phyloP scores from a whole-genome alignment of 2,329 filamentous ascomycete species.

The Trichoderma endophyticum region DNA sequence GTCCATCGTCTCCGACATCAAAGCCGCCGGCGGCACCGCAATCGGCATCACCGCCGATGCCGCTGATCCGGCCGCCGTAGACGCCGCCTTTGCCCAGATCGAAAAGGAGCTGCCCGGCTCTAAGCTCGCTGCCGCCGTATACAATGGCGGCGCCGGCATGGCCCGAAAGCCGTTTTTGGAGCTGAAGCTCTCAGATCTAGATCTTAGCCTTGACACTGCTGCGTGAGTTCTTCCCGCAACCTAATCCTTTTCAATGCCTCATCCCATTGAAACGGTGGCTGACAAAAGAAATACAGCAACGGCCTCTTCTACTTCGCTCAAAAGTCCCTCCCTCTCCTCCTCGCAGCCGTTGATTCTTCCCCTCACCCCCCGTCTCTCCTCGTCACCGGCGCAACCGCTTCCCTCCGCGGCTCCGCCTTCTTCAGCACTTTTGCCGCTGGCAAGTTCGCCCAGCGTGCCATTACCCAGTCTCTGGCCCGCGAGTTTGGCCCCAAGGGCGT shows the following conservation, averaged over 20 bases:
- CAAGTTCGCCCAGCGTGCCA: constrained; percentile 74
- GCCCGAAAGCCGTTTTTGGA: constrained; percentile 58
- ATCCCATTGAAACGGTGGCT: neutral
- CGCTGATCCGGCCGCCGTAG: constrained; percentile 45
- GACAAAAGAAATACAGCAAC: constrained; percentile 37
- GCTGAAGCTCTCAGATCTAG: constrained; percentile 47
- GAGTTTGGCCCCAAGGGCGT: constrained; percentile 84
- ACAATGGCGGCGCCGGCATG: constrained; percentile 60
- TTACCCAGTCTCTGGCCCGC: constrained; percentile 71
- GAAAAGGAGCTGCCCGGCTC: constrained; percentile 54
- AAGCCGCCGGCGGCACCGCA: constrained; percentile 62
- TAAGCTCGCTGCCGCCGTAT: constrained; percentile 63
- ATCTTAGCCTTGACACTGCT: constrained; percentile 43
- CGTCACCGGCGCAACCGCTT: constrained; percentile 84
- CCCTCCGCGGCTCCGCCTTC: constrained; percentile 65
- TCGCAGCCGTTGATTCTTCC: constrained; percentile 54
- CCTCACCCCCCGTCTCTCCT: constrained; percentile 72
- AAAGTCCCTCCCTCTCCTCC: constrained; percentile 64
- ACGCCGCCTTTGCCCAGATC: constrained; percentile 60
- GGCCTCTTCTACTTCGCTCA: constrained; percentile 78
- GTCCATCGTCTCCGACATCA: constrained; percentile 67
- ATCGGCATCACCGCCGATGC: constrained; percentile 61
- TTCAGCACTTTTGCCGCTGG: constrained; percentile 72
- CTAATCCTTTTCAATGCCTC: neutral
- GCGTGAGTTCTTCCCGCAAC: constrained; percentile 41